Evolutionary conservation across 2,329 filamentous ascomycete genomes (phyloP), one percentile per base, ranked within the genome.

Genomic region (Macrophomina phaseolina): DNA sequence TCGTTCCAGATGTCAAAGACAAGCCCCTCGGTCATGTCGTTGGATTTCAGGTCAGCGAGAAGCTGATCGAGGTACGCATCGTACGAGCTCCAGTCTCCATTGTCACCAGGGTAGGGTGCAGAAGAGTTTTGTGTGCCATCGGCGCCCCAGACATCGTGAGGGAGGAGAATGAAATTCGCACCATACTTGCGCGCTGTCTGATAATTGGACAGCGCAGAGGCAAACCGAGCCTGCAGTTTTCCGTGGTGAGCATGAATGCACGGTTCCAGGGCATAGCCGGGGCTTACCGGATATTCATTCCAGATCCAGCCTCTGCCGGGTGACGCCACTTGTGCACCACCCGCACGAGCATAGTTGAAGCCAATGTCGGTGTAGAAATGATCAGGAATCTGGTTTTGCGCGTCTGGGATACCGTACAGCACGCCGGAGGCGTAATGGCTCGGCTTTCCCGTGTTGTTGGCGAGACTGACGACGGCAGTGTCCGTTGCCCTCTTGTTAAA

Each of bases 1-100:
- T 86, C 84, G 66, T 86, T 86, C 84, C 84, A 86, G 42, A 85
- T 80, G 62, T 86, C 85, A 9, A 82, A 73, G 0, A 82, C 75
- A 0, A 86, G 69, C 0, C 76, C 78, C 0, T 73, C 69, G 4
- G 76, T 67, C 70, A 77, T 76, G 51, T 74, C 64, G 56, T 82
- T 82, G 2, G 71, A 73, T 30, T 75, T 77, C 11, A 82, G 73
- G 61, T 77, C 81, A 1, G 71, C 71, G 30, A 81, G 72, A 3
- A 82, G 71, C 28, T 77, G 76, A 0, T 76, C 73, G 1, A 84
- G 68, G 64, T 83, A 85, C 0, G 69, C 67, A 61, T 86, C 82
- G 69, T 77, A 83, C 23, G 75, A 70, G 1, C 75, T 73, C 83
- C 83, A 86, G 70, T 85, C 74, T 1, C 80, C 81, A 67, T 84